These are phyloP conservation scores for Ophiognomonia clavigignenti-juglandacearum DNA, from an alignment of 2,329 filamentous ascomycete species.

Conservation along the genomic window DNA sequence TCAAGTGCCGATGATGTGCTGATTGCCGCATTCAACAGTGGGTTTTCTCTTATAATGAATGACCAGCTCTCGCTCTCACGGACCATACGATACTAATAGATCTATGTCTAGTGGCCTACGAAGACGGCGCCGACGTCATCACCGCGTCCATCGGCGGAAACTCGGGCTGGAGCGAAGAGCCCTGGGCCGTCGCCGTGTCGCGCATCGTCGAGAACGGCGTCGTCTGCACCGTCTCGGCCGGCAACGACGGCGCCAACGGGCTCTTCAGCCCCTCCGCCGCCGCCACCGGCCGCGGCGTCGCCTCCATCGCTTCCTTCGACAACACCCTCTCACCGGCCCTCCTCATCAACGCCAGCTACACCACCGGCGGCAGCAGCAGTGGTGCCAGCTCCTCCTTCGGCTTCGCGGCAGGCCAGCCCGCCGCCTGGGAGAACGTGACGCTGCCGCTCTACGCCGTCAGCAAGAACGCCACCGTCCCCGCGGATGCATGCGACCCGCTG, in stretches of 20 bases:
- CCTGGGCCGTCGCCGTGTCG: constrained; percentile 44
- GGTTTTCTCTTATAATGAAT: neutral
- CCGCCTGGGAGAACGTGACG: constrained; percentile 38
- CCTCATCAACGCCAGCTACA: constrained; percentile 36
- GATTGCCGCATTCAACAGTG: constrained; percentile 50
- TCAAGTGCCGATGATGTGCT: constrained; percentile 36
- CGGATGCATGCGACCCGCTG: constrained; percentile 48
- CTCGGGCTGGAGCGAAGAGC: constrained; percentile 47
- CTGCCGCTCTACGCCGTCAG: constrained; percentile 46
- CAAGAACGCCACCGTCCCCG: constrained; percentile 41
- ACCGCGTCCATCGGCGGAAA: constrained; percentile 48
- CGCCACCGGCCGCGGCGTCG: constrained; percentile 41
- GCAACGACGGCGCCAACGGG: constrained; percentile 42
- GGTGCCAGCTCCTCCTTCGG: constrained; percentile 38
- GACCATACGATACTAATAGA: neutral
- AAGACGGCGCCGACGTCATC: constrained; percentile 55
- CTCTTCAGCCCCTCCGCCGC: constrained; percentile 47
- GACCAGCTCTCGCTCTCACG: no score
- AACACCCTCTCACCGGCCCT: constrained; percentile 39
- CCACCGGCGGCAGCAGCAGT: constrained; percentile 29
- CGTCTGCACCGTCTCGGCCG: constrained; percentile 47
- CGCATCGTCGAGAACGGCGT: constrained; percentile 50
- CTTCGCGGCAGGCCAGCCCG: constrained; percentile 36
- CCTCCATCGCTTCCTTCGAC: constrained; percentile 46
- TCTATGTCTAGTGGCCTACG: constrained; percentile 38